Conservation (phyloP, 768 basidiomycete species). For the Amyloporia xantha region DNA sequence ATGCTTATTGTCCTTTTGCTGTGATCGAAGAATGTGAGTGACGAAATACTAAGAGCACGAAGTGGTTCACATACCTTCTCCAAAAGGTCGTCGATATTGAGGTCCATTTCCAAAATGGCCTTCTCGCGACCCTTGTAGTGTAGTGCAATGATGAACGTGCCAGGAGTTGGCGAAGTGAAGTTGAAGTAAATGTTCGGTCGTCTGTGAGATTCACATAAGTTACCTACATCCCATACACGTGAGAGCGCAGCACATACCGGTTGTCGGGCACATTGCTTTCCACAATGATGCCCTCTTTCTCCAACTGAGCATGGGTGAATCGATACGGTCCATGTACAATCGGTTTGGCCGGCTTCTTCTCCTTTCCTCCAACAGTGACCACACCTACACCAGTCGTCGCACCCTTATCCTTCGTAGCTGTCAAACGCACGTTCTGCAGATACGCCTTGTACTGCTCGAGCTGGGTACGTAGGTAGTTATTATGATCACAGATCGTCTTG, state of each 20-base stretch:
- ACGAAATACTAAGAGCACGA: too few species aligned
- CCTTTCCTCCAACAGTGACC: constrained; percentile 92
- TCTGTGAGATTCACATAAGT: constrained; percentile 32
- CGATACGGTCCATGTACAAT: constrained; percentile 91
- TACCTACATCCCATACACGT: constrained; percentile 1
- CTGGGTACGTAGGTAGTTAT: constrained; percentile 92
- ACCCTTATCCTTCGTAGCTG: constrained; percentile 84
- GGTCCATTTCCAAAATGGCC: constrained; percentile 98
- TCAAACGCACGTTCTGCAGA: constrained; percentile 92
- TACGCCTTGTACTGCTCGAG: constrained; percentile 99
- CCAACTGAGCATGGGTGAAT: constrained; percentile 95
- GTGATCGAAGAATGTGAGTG: constrained; percentile 11
- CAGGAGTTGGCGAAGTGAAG: constrained; percentile 94
- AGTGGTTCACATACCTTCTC: constrained; percentile 89
- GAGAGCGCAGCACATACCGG: constrained; percentile 45
- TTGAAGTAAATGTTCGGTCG: constrained; percentile 99
- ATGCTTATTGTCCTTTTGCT: constrained; percentile 99
- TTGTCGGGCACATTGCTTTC: constrained; percentile 99
- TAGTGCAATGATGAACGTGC: constrained; percentile 97
- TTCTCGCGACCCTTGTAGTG: constrained; percentile 99
- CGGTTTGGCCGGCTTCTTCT: constrained; percentile 85
- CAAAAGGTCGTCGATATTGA: constrained; percentile 95
- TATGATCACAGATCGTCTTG: constrained; percentile 99
- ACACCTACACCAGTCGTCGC: constrained; percentile 87
- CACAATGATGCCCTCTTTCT: constrained; percentile 98